A percentile compares a stretch with the other conserved stretches of the same genome.
Evolutionary conservation across 163 green algal genomes (phyloP).

Genomic region (Trebouxiophyceae sp.): DNA sequence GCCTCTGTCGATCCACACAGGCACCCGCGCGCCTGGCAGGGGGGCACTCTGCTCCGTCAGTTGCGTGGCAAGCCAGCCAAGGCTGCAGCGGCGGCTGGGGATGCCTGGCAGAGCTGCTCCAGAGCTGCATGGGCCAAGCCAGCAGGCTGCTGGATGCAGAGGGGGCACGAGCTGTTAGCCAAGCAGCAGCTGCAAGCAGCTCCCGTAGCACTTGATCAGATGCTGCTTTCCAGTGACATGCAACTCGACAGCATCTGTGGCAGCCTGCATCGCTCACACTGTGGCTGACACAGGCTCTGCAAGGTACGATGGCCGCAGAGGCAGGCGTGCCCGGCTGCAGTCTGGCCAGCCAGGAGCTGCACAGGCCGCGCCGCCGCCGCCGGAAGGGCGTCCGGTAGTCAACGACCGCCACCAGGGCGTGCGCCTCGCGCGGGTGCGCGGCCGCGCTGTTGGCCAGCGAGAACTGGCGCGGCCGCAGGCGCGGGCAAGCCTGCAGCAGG

Average conservation of each 20-base stretch:
- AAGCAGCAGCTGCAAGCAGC: too few relatives aligned
- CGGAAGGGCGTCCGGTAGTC: conserved; percentile 70
- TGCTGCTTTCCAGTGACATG: too few relatives aligned
- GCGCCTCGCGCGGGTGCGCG: conserved; percentile 28
- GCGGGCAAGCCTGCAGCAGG: conserved; percentile 53
- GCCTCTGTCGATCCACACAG: conserved; percentile 67
- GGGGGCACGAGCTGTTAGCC: too few relatives aligned
- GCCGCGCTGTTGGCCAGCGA: conserved; percentile 69
- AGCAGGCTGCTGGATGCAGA: too few relatives aligned
- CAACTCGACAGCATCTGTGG: too few relatives aligned
- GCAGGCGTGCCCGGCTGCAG: not conserved
- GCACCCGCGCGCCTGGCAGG: conserved; percentile 22
- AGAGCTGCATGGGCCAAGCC: too few relatives aligned
- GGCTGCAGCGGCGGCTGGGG: too few relatives aligned
- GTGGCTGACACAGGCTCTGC: too few relatives aligned
- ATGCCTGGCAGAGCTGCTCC: too few relatives aligned
- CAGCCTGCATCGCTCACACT: too few relatives aligned
- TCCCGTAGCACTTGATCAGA: too few relatives aligned
- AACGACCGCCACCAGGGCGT: conserved; percentile 64
- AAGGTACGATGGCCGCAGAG: too few relatives aligned
- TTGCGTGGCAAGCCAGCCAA: conserved; percentile 77
- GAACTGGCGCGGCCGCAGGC: conserved; percentile 73
- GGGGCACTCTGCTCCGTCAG: conserved; percentile 50
- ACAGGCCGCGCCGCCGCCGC: conserved; percentile 60
- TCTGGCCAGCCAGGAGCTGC: conserved; percentile 65